A percentile compares a stretch with the other conserved stretches of the same genome.
Conservation (phyloP, 495 filamentous ascomycete species). For the Penicillium dipodomyicola region DNA sequence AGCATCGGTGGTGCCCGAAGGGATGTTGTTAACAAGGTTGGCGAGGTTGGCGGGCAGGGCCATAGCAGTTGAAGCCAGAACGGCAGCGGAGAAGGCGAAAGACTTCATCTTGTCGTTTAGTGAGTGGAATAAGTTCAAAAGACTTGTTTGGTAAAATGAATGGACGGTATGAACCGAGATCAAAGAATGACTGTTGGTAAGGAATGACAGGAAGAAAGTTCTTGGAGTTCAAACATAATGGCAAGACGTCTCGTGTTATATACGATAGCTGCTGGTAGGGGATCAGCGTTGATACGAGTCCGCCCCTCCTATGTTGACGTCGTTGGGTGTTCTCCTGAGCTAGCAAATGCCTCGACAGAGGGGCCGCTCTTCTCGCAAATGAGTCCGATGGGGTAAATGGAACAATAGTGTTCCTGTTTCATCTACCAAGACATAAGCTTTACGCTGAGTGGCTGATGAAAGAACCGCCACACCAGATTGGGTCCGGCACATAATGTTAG, state of each 20-base stretch:
- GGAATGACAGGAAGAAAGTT: slow-evolving; percentile 20
- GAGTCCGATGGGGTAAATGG: background rate
- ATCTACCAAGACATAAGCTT: slow-evolving; percentile 13
- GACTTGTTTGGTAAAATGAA: slow-evolving; percentile 21
- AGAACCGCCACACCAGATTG: slow-evolving; percentile 8
- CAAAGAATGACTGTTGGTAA: slow-evolving; percentile 23
- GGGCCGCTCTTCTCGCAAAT: background rate
- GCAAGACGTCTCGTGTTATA: slow-evolving; percentile 6
- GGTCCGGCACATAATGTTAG: slow-evolving; percentile 5
- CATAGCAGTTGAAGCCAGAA: slow-evolving; percentile 26
- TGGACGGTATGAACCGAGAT: slow-evolving; percentile 29
- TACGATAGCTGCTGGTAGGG: slow-evolving; percentile 6
- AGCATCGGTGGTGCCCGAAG: slow-evolving; percentile 2
- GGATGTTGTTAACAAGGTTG: slow-evolving; percentile 4
- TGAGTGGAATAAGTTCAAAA: slow-evolving; percentile 19
- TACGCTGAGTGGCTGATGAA: slow-evolving; percentile 4
- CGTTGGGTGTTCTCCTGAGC: background rate
- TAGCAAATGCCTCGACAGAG: background rate
- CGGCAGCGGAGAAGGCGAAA: slow-evolving; percentile 22
- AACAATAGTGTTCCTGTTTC: slow-evolving; percentile 5
- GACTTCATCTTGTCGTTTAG: slow-evolving; percentile 29
- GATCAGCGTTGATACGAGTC: background rate
- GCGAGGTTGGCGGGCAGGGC: slow-evolving; percentile 21
- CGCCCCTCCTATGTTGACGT: background rate
- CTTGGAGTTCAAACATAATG: slow-evolving; percentile 17